Evolutionary conservation across 306 rosid genomes (phyloP), one percentile per base, ranked within the genome.

Genomic region (Cucumis hystrix): DNA sequence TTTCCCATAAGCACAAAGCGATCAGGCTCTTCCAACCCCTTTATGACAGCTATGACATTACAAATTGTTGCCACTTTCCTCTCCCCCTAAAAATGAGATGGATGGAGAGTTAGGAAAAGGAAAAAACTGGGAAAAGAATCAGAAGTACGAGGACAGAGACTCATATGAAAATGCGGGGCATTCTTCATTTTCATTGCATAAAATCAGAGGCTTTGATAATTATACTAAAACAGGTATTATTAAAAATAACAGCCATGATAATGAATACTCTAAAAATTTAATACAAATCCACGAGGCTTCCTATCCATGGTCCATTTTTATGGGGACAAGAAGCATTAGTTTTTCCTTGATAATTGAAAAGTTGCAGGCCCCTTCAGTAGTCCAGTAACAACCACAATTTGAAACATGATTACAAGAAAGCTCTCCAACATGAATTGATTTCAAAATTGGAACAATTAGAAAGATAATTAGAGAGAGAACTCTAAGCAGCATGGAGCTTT

Each of bases 1-100:
- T 95, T 95, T 40, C 98, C 98, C 64, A 95, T 94, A 60, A 95
- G 83, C 85, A 95, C 98, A 87, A 82, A 85, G 43, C 98, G 88
- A 83, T 95, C 97, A 16, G 96, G 91, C 82, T 95, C 98, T 83
- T 92, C 96, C 2, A 59, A 80, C 23, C 98, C 98, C 76, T 84
- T 85, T 87, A 95, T 87, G 75, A 90, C 83, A 45, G 93, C 97
- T 83, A 95, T 83, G 76, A 95, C 96, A 78, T 95, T 90, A 43
- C 82, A 87, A 77, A 95, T 89, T 59, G 82, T 85, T 63, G 76
- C 87, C 85, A 90, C 79, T 83, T 88, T 95, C 78, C 68, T 86
- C 89, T 92, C 97, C 79, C 97, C 98, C 98, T 95, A 78, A 18
- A 78, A 68, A 74, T 68, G 71, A 28, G 77, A 81, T 55, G 70